These are phyloP conservation scores for Colletotrichum karsti DNA, from an alignment of 2,329 filamentous ascomycete genomes.

Conservation along the genomic window DNA sequence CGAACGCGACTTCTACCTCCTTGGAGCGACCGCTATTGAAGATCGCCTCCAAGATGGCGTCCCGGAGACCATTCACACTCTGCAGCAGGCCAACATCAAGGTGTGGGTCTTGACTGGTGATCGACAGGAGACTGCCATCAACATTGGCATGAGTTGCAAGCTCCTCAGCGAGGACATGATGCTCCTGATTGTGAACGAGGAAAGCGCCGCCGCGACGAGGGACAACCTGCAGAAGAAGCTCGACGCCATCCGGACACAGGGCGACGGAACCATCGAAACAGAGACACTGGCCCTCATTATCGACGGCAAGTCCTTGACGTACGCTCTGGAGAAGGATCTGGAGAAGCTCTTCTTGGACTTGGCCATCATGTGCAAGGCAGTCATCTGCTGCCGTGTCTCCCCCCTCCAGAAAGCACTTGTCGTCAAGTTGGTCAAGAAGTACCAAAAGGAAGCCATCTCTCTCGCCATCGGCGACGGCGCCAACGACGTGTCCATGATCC, in stretches of 20 bases:
- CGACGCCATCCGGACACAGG: constrained; percentile 87
- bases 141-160: constrained; percentile 99
- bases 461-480: constrained; percentile 97
- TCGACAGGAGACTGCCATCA: constrained; percentile 98
- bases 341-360: constrained; percentile 94
- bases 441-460: constrained; percentile 87
- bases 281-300: constrained; percentile 93
- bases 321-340: constrained; percentile 89
- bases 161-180: constrained; percentile 99
- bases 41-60: constrained; percentile 97
- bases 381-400: constrained; percentile 97
- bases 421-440: constrained; percentile 96
- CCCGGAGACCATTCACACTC: constrained; percentile 95
- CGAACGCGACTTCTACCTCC: constrained; percentile 88
- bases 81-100: constrained; percentile 97
- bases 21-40: constrained; percentile 97
- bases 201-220: constrained; percentile 78
- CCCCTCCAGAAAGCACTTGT: constrained; percentile 97
- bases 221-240: constrained; percentile 95
- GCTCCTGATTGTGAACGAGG: constrained; percentile 94
- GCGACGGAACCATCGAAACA: constrained; percentile 77
- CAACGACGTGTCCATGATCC: constrained; percentile 99
- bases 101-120: constrained; percentile 98
- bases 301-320: constrained; percentile 95
- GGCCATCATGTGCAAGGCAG: constrained; percentile 96